Evolutionary conservation across 192 early-diverging fungal species (phyloP), one percentile per base, ranked within the genome.

Genomic region (Coemansia sp.): DNA sequence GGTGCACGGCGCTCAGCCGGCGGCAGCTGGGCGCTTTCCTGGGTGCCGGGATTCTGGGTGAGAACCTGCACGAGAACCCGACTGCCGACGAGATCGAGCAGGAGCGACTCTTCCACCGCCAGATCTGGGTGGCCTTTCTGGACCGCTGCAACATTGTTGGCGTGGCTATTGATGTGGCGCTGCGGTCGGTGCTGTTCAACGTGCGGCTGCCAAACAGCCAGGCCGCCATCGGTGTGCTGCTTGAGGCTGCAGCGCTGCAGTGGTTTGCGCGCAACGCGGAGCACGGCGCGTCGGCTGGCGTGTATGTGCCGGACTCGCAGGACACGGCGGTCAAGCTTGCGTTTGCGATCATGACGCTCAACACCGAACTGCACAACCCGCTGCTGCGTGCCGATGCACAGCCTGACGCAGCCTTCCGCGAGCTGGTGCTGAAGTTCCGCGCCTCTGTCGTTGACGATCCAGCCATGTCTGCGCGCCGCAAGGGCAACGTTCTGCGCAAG

Each of bases 401-500:
- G 61, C 62, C 75, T 16, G 84, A 82, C 13, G 68, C 70, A 0
- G 77, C 71, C 19, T 84, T 66, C 62, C 82, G 77, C 53, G 74
- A 72, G 14, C 70, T 84, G 42, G 37, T 74, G n/a, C 49, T 63
- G 60, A 76, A 76, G 62, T 84, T 84, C 68, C 77, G 75, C 49
- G 82, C 74, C 14, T 70, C 82, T n/a, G 74, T 84, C 11, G 82
- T 84, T 32, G 82, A 79, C 69, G 82, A 84, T 49, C 82, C 76
- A 2, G 82, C 73, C 32, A 59, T 83, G 17, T 56, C 73, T 32
- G 71, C 56, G 65, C 68, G 68, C 68, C 82, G 82, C 74, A 84
- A 84, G 67, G 82, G 74, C 70, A 84, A 79, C 49, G 82, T 84
- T 25, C 69, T 84, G 74, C 73, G 82, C 49, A 84, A 84, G 74